Percentiles rank a stretch among this genome's conserved stretches.
Evolutionary conservation across 306 rosid species (phyloP).

Genomic region (Acacia acuminata): DNA sequence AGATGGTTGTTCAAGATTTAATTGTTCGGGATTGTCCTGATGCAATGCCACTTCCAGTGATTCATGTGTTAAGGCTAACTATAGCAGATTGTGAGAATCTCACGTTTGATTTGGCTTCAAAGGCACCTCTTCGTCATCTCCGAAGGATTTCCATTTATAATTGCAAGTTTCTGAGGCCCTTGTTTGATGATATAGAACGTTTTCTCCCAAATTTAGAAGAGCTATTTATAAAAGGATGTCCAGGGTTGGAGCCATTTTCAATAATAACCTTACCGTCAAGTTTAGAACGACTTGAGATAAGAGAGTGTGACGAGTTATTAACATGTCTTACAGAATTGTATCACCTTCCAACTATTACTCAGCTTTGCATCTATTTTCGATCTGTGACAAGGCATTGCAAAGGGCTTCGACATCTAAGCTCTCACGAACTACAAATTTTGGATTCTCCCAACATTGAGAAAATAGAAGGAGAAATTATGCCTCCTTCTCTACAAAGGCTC

Average conservation of each 20-base stretch:
- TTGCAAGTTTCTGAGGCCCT: neutral
- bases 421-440: too few relatives aligned
- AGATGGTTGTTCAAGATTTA: neutral
- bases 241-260: neutral
- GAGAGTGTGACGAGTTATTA: neutral
- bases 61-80: neutral
- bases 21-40: neutral
- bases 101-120: neutral
- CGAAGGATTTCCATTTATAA: neutral
- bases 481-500: too few relatives aligned
- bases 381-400: too few relatives aligned
- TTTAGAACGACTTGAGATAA: neutral
- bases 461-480: too few relatives aligned
- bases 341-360: too few relatives aligned
- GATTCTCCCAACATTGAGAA: too few relatives aligned
- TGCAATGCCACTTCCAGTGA: neutral
- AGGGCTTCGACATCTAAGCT: too few relatives aligned
- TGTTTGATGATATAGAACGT: neutral
- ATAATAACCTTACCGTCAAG: neutral
- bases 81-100: neutral
- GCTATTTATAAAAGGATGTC: fast-evolving
- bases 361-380: too few relatives aligned
- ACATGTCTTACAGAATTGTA: neutral
- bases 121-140: neutral
- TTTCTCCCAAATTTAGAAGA: neutral